phyloP scores from a whole-genome alignment of 2,329 filamentous ascomycete genomes.

The Chaetomiaceae sp. region DNA sequence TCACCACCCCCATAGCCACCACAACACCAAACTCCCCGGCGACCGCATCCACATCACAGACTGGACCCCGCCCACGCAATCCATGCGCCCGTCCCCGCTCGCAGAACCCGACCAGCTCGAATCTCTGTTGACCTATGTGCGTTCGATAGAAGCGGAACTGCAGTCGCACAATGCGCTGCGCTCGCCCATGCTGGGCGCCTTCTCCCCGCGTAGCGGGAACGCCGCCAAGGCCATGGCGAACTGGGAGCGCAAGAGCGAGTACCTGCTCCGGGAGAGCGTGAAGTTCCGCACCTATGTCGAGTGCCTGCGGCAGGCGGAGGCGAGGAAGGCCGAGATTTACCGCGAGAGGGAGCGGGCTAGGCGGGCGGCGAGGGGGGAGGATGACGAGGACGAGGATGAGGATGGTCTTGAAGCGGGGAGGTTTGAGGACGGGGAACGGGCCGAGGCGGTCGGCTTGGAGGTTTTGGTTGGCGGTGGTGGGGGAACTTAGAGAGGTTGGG shows the following conservation, averaged over 20 bases:
- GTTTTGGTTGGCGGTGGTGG: background rate
- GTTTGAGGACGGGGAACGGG: background rate
- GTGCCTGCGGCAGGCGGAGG: conserved; percentile 66
- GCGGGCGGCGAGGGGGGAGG: conserved; percentile 43
- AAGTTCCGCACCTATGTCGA: conserved; percentile 97
- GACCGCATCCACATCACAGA: conserved; percentile 81
- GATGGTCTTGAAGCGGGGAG: background rate
- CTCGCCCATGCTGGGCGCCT: conserved; percentile 81
- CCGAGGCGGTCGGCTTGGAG: background rate
- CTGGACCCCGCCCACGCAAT: conserved; percentile 85
- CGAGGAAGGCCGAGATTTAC: conserved; percentile 67
- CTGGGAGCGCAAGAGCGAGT: conserved; percentile 94
- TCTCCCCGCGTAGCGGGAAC: conserved; percentile 79
- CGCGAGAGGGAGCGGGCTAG: conserved; percentile 51
- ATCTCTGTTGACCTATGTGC: conserved; percentile 72
- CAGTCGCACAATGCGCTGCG: conserved; percentile 84
- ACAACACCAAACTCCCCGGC: conserved; percentile 62
- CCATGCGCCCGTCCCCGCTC: conserved; percentile 77
- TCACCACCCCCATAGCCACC: background rate
- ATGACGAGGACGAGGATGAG: background rate
- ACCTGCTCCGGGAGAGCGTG: conserved; percentile 87
- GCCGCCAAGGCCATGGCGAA: conserved; percentile 83
- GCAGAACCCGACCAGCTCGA: conserved; percentile 77
- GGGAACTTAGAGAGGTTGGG: no score
- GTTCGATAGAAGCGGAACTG: conserved; percentile 79